phyloP scores from a whole-genome alignment of 2,329 filamentous ascomycete species.

The Trichophyton mentagrophytes region DNA sequence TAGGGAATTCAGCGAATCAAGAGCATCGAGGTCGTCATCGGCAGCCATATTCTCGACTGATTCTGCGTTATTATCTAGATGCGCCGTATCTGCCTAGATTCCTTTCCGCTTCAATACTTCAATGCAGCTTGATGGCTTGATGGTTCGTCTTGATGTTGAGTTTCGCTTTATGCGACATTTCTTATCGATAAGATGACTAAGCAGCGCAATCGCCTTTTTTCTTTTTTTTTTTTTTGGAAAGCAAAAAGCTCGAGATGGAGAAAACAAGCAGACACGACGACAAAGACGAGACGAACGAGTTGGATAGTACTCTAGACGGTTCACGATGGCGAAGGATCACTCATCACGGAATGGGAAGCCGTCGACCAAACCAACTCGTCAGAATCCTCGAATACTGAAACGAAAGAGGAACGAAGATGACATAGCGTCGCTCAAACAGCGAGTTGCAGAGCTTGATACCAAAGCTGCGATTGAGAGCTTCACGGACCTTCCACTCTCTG shows the following conservation, averaged over 20 bases:
- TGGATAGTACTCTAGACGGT: background rate
- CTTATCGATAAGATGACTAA: conserved; percentile 12
- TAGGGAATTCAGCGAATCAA: conserved; percentile 66
- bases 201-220: background rate
- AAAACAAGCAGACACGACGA: background rate
- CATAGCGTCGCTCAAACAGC: conserved; percentile 29
- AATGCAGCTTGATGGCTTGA: background rate
- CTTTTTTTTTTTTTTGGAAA: background rate
- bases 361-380: conserved; percentile 16
- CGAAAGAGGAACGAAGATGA: conserved; percentile 36
- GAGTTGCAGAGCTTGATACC: conserved; percentile 34
- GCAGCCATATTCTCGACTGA: conserved; percentile 37
- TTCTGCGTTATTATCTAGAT: background rate
- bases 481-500: conserved; percentile 71
- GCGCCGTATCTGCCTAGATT: background rate
- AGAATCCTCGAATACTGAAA: conserved; percentile 27
- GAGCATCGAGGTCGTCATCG: conserved; percentile 39
- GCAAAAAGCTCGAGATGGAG: background rate
- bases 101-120: background rate
- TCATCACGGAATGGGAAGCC: conserved; percentile 18
- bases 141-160: background rate
- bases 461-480: conserved; percentile 52
- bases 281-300: background rate
- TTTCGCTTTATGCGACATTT: background rate
- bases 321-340: conserved; percentile 23